Conservation (phyloP, 2,329 filamentous ascomycete species). For the Penicillium polonicum region DNA sequence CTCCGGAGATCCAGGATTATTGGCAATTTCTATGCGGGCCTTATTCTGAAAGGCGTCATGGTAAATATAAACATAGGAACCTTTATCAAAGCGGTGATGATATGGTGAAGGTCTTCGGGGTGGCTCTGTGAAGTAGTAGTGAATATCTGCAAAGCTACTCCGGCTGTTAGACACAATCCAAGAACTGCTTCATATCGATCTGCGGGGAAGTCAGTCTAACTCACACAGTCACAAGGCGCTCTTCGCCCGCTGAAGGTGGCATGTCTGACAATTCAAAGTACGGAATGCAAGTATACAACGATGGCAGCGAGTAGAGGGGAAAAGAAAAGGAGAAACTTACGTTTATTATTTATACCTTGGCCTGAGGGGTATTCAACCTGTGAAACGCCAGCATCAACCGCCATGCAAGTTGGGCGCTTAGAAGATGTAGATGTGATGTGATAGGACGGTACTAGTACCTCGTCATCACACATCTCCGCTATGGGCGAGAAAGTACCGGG, state of each 20-base stretch:
- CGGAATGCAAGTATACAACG: neutral
- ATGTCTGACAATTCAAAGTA: constrained; percentile 30
- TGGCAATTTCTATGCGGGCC: constrained; percentile 61
- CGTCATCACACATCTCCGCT: constrained; percentile 6
- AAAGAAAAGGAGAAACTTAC: constrained; percentile 9
- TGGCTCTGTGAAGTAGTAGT: constrained; percentile 62
- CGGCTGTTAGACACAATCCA: constrained; percentile 4
- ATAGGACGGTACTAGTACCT: constrained; percentile 15
- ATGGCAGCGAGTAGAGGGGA: neutral
- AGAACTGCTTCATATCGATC: neutral
- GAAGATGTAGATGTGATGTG: constrained; percentile 20
- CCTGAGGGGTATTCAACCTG: constrained; percentile 21
- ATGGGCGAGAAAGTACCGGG: constrained; percentile 9
- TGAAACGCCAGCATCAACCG: constrained; percentile 19
- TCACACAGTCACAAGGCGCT: constrained; percentile 49
- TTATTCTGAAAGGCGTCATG: constrained; percentile 55
- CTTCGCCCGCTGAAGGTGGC: constrained; percentile 49
- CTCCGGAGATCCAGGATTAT: constrained; percentile 61
- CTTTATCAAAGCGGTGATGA: constrained; percentile 64
- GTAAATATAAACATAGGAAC: constrained; percentile 65
- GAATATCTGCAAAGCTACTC: constrained; percentile 61
- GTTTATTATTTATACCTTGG: constrained; percentile 14
- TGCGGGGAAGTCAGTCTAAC: constrained; percentile 28
- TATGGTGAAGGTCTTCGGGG: constrained; percentile 48
- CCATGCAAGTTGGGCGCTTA: constrained; percentile 25